Conservation (phyloP, 208 protist genomes). For the Leishmania turanica region DNA sequence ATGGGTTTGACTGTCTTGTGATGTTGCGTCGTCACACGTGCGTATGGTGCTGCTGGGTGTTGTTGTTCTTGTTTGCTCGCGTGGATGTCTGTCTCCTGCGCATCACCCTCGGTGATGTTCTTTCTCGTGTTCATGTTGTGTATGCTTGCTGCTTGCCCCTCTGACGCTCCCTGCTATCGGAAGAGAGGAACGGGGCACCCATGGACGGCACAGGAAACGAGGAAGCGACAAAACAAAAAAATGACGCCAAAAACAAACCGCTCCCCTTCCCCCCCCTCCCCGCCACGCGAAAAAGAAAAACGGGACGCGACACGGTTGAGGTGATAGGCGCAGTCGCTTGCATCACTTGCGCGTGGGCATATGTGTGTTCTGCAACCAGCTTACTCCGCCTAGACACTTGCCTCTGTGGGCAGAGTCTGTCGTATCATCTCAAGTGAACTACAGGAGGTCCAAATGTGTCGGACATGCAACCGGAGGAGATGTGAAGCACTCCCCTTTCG, state of each 20-base stretch:
- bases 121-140: neutral
- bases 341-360: neutral
- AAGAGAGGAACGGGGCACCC: slow-evolving; percentile 5
- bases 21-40: neutral
- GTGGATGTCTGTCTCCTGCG: too few species aligned
- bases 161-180: neutral
- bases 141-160: neutral
- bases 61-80: neutral
- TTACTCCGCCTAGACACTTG: neutral
- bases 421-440: neutral
- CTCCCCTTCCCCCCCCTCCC: too few species aligned
- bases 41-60: neutral
- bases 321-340: neutral
- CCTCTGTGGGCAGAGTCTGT: neutral
- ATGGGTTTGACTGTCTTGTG: neutral
- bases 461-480: neutral
- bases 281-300: neutral
- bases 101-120: too few species aligned
- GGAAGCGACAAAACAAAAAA: neutral
- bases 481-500: neutral
- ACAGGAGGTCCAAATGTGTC: neutral
- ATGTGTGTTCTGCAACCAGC: neutral
- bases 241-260: neutral
- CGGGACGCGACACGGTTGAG: neutral
- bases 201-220: neutral